Evolutionary conservation across 345 rosid species (phyloP).

Genomic region (Melaleuca alternifolia): DNA sequence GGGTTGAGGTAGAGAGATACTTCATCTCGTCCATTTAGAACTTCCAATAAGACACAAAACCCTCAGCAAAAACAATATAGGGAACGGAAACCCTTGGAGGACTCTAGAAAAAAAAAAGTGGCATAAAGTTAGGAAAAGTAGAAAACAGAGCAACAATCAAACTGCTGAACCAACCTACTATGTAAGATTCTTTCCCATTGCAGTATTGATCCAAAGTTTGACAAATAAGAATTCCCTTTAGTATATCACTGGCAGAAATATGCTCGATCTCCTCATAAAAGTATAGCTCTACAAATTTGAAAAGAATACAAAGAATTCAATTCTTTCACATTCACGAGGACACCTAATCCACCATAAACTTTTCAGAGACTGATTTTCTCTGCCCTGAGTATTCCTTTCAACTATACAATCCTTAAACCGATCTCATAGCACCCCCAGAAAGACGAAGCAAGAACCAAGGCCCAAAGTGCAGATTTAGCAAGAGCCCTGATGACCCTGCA

Average conservation of each 20-base stretch:
- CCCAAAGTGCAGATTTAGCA: background rate
- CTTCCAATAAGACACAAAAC: background rate
- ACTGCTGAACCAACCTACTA: background rate
- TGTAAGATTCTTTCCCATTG: background rate
- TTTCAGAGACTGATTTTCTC: background rate
- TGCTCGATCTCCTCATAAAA: background rate
- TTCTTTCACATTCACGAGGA: background rate
- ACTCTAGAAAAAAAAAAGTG: background rate
- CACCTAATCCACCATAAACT: background rate
- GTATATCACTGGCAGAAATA: background rate
- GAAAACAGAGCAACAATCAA: background rate
- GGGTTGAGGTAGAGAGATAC: background rate
- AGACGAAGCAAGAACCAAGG: background rate
- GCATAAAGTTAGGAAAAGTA: background rate
- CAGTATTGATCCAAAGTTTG: background rate
- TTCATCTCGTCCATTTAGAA: background rate
- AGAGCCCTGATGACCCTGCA: background rate
- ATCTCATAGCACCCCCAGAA: background rate
- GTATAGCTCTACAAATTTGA: background rate
- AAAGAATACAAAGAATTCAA: slow-evolving; percentile 1
- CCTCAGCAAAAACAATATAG: background rate
- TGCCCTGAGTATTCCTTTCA: background rate
- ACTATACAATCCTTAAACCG: background rate
- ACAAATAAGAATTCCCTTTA: background rate
- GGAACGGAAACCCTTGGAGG: background rate